Evolutionary conservation across 208 protist species (phyloP).

Genomic region (Naegleria lovaniensis): DNA sequence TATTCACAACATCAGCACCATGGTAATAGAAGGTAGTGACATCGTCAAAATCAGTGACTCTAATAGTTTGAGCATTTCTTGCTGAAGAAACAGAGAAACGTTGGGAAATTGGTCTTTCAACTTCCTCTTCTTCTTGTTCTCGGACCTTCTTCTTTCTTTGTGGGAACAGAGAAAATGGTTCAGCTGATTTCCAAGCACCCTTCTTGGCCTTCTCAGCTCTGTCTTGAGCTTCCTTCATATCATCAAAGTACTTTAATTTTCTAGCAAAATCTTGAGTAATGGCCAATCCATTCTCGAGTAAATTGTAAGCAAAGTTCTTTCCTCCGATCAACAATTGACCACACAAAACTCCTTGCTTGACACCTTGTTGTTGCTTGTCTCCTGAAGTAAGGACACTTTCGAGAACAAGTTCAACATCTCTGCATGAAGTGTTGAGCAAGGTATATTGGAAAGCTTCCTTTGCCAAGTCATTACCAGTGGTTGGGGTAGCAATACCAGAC

Average conservation of each 20-base stretch:
- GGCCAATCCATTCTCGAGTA: background rate
- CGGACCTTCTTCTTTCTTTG: background rate
- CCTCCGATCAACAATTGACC: background rate
- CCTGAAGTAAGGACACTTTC: background rate
- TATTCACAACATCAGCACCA: background rate
- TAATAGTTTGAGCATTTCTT: background rate
- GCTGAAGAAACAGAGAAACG: background rate
- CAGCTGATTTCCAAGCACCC: background rate
- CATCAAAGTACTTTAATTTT: background rate
- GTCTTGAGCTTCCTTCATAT: background rate
- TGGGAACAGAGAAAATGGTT: background rate
- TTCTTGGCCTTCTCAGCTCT: background rate
- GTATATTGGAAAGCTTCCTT: background rate
- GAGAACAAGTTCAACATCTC: slow-evolving; percentile 44
- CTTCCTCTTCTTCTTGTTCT: background rate
- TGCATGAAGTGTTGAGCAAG: slow-evolving; percentile 22
- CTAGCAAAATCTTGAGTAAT: background rate
- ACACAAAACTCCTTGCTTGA: background rate
- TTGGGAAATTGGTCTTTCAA: background rate
- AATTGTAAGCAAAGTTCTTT: background rate
- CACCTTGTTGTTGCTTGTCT: no score
- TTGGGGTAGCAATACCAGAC: slow-evolving; percentile 25
- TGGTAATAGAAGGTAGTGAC: background rate
- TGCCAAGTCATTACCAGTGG: slow-evolving; percentile 41
- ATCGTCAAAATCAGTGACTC: slow-evolving; percentile 5